phyloP scores from a whole-genome alignment of 1,139 yeast species.

The Yamadazyma pseudoaaseri region DNA sequence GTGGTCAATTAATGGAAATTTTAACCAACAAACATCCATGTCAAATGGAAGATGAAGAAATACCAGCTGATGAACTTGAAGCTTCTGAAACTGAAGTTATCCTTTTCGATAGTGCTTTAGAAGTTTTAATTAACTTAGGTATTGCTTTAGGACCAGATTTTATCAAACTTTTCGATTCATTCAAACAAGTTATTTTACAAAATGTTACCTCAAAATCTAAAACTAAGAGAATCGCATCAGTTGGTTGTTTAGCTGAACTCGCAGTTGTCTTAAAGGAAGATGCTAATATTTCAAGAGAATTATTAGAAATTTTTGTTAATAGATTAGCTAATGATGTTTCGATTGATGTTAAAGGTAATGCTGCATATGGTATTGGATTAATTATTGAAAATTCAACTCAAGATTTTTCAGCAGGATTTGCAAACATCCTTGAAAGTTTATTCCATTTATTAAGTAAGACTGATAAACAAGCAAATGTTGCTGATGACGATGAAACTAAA shows the following conservation, averaged over 20 bases:
- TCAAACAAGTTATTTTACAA: conserved; percentile 64
- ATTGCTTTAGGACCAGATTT: conserved; percentile 75
- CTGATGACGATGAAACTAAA: conserved; percentile 71
- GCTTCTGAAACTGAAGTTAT: conserved; percentile 87
- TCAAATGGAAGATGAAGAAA: conserved; percentile 60
- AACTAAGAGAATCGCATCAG: conserved; percentile 75
- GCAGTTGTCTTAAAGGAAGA: conserved; percentile 69
- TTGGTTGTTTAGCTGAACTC: conserved; percentile 91
- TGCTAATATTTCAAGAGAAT: conserved; percentile 67
- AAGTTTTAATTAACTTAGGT: conserved; percentile 77
- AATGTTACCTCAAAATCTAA: conserved; percentile 66
- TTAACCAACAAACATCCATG: conserved; percentile 81
- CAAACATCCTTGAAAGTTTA: conserved; percentile 68
- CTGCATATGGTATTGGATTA: conserved; percentile 94
- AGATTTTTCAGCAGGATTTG: conserved; percentile 65
- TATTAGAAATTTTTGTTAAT: conserved; percentile 66
- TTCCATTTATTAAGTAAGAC: conserved; percentile 79
- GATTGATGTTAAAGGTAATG: conserved; percentile 88
- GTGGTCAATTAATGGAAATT: conserved; percentile 67
- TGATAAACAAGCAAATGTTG: conserved; percentile 61
- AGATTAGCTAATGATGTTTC: conserved; percentile 76
- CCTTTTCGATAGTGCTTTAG: conserved; percentile 81
- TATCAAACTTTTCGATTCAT: conserved; percentile 65
- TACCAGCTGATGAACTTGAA: conserved; percentile 60
- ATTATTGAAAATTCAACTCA: conserved; percentile 58